A percentile compares a stretch with the other conserved stretches of the same genome.
Conservation (phyloP, 1,139 yeast species). For the Hanseniaspora sp. region DNA sequence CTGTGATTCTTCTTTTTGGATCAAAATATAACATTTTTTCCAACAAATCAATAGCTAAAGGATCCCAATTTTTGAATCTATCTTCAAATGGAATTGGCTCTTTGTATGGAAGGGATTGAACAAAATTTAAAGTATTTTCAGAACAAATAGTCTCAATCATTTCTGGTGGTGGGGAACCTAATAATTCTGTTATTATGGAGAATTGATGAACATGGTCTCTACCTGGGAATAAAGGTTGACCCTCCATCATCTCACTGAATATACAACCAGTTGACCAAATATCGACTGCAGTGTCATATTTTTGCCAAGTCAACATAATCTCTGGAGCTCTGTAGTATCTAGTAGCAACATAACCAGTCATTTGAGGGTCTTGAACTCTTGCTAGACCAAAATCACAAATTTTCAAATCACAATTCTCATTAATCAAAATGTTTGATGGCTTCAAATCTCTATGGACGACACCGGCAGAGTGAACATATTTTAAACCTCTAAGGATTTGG, state of each 20-base stretch:
- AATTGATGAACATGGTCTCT: constrained; percentile 98
- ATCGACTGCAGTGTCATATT: constrained; percentile 96
- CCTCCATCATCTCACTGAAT: constrained; percentile 96
- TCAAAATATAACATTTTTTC: constrained; percentile 72
- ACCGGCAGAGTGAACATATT: constrained; percentile 93
- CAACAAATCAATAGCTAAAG: constrained; percentile 80
- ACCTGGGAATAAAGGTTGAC: constrained; percentile 97
- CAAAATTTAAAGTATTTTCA: constrained; percentile 88
- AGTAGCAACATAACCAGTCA: constrained; percentile 97
- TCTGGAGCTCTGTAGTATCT: constrained; percentile 97
- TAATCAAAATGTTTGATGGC: constrained; percentile 84
- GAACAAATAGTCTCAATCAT: constrained; percentile 93
- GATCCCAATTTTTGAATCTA: constrained; percentile 77
- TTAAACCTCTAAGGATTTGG: constrained; percentile 84
- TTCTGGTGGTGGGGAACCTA: constrained; percentile 94
- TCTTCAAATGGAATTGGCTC: constrained; percentile 82
- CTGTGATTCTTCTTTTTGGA: constrained; percentile 86
- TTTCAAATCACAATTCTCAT: constrained; percentile 90
- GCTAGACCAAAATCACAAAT: constrained; percentile 97
- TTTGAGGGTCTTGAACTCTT: constrained; percentile 93
- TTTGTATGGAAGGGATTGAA: constrained; percentile 82
- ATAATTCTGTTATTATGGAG: constrained; percentile 84
- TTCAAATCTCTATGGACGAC: constrained; percentile 92
- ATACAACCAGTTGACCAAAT: constrained; percentile 99
- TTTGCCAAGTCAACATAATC: constrained; percentile 98